Percentiles rank a stretch among this genome's conserved stretches.
Conservation (phyloP, 202 grass and related monocot species). For the Cymbopogon flexuosus region DNA sequence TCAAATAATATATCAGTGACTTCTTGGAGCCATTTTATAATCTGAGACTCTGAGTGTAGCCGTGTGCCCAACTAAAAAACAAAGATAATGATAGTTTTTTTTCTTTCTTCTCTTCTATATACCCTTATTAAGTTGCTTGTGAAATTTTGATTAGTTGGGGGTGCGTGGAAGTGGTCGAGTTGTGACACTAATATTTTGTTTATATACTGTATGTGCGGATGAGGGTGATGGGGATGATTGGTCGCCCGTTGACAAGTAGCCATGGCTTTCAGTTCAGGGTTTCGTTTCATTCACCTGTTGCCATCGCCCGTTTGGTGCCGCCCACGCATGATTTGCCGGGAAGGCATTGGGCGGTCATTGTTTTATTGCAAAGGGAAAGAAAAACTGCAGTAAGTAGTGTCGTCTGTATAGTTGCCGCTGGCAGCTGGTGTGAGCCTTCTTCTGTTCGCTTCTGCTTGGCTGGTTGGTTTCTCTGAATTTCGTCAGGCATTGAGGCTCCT, state of each 20-base stretch:
- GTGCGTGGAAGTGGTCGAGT: conserved; percentile 20
- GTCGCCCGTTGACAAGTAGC: conserved; percentile 40
- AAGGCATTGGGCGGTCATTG: conserved; percentile 45
- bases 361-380: conserved; percentile 18
- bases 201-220: background rate
- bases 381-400: background rate
- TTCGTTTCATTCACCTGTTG: conserved; percentile 17
- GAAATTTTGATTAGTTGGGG: conserved; percentile 16
- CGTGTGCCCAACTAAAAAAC: background rate
- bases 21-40: background rate
- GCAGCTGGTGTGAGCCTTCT: background rate
- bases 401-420: background rate
- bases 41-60: background rate
- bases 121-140: background rate
- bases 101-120: background rate
- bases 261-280: background rate
- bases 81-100: background rate
- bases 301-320: conserved; percentile 38
- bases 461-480: conserved; percentile 14
- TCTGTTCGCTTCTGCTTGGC: background rate
- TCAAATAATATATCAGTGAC: background rate
- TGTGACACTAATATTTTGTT: background rate
- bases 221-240: conserved; percentile 24
- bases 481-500: background rate
- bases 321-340: conserved; percentile 34